Conservation (phyloP, 345 rosid species). For the Noccaea caerulescens region DNA sequence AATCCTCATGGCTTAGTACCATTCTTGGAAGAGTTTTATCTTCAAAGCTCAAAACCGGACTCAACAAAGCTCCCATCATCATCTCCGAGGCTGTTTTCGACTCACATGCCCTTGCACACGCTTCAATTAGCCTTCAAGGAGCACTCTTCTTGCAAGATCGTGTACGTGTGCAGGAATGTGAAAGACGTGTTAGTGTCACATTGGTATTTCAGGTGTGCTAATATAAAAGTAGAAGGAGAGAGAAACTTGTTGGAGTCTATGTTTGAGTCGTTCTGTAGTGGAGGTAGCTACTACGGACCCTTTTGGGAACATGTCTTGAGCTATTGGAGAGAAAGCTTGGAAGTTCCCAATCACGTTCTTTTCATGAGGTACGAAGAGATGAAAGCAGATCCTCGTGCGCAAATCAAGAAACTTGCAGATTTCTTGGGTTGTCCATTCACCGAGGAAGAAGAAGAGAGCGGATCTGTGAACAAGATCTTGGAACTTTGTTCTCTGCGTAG, state of each 20-base stretch:
- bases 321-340: slow-evolving; percentile 58
- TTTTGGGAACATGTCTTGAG: slow-evolving; percentile 58
- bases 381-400: slow-evolving; percentile 36
- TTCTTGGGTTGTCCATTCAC: slow-evolving; percentile 54
- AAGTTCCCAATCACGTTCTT: slow-evolving; percentile 45
- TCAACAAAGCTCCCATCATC: slow-evolving; percentile 14
- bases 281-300: slow-evolving; percentile 53
- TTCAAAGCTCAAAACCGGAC: slow-evolving; percentile 32
- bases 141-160: slow-evolving; percentile 51
- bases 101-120: slow-evolving; percentile 49
- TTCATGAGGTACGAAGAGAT: slow-evolving; percentile 61
- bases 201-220: slow-evolving; percentile 54
- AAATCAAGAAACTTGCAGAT: slow-evolving; percentile 46
- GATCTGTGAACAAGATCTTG: slow-evolving; percentile 41
- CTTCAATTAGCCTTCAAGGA: slow-evolving; percentile 5
- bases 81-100: slow-evolving; percentile 52
- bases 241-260: too few relatives aligned
- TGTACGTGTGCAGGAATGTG: slow-evolving; percentile 59
- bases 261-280: slow-evolving; percentile 50
- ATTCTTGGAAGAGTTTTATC: slow-evolving; percentile 46
- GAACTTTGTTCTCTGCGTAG: slow-evolving; percentile 53
- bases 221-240: not conserved
- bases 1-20: slow-evolving; percentile 64
- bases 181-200: slow-evolving; percentile 58
- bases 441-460: slow-evolving; percentile 43